Base-by-base conservation (phyloP, 2,329 filamentous ascomycete species). In the Coniochaeta sp. region DNA sequence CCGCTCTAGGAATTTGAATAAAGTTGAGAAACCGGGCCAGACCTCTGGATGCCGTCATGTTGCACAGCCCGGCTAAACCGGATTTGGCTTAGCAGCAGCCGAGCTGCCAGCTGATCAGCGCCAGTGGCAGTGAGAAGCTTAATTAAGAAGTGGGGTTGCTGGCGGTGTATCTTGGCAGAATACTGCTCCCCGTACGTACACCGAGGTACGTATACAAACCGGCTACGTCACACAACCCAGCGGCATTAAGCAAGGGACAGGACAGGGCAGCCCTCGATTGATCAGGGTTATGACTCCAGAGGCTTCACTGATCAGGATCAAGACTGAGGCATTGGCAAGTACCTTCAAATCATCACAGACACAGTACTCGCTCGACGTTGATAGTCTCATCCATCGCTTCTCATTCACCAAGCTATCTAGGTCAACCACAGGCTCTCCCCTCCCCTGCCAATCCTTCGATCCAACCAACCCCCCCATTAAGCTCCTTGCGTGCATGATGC, bases 31-130 rank as follows among this genome's bases (percentile, higher is more conserved):
- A 34, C 34, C 17, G 54, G 54, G 54, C 54, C 22, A 2, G 47
- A 30, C 24, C 47, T 30, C 26, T 55, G 22, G 22, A 55, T 55
- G 54, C 54, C 54, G 54, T 55, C 54, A 55, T 55, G 32, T 55
- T 38, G 54, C 54, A 34, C 30, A 26, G 47, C 22, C 47, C 47
- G 47, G 47, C 47, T 52, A 52, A 52, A 16, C 47, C 14, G 42
- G 3, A 28, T 28, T 17, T 3, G 24, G 47, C 47, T 9, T 52
- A 30, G 47, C 47, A n/a, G 42, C 42, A 24, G 19, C 4, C 40
- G 19, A n/a, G 4, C 40, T 30, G 47, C 24, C 47, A 52, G 47
- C 22, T 52, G 47, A 52, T 52, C 47, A 50, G 19, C 44, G 47
- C 14, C 47, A 52, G 22, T 40, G 16, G 4, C 38, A n/a, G 38